Conservation (phyloP, 2,329 filamentous ascomycete genomes). For the Claviceps sp. region DNA sequence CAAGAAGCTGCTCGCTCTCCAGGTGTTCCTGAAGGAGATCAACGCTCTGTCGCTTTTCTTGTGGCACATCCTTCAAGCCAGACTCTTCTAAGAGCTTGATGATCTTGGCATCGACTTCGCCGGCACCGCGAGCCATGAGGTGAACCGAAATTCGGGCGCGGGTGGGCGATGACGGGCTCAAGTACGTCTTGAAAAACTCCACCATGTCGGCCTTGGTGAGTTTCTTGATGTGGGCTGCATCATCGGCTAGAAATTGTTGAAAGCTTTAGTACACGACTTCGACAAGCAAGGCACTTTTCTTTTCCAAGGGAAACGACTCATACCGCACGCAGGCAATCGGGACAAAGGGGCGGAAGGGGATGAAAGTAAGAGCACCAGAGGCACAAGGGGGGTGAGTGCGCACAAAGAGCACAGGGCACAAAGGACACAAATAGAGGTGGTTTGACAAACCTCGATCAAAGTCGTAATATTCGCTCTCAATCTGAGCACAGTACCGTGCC, state of each 20-base stretch:
- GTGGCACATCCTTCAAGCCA: slow-evolving; percentile 19
- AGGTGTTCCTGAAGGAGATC: slow-evolving; percentile 38
- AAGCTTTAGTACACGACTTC: too few species aligned
- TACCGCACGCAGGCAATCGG: background rate
- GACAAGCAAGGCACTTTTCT: too few species aligned
- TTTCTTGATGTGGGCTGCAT: slow-evolving; percentile 59
- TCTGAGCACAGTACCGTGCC: slow-evolving; percentile 69
- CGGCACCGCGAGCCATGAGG: slow-evolving; percentile 56
- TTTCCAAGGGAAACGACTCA: background rate
- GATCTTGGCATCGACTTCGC: slow-evolving; percentile 31
- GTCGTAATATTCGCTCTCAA: slow-evolving; percentile 76
- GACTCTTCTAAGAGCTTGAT: slow-evolving; percentile 24
- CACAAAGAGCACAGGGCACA: background rate
- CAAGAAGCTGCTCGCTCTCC: slow-evolving; percentile 30
- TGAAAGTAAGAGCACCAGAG: too few species aligned
- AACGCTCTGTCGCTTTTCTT: slow-evolving; percentile 34
- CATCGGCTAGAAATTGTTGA: slow-evolving; percentile 22
- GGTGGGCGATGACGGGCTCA: slow-evolving; percentile 57
- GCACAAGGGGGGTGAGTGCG: background rate
- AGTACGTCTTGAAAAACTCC: slow-evolving; percentile 62
- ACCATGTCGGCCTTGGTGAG: slow-evolving; percentile 71
- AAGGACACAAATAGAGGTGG: background rate
- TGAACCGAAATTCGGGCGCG: slow-evolving; percentile 80
- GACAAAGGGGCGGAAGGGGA: background rate
- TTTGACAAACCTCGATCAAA: slow-evolving; percentile 62